Percentiles rank a stretch among this genome's conserved stretches.
Evolutionary conservation across 1,139 yeast species (phyloP).

Genomic region (Zhuliangozyma blackwelliae): DNA sequence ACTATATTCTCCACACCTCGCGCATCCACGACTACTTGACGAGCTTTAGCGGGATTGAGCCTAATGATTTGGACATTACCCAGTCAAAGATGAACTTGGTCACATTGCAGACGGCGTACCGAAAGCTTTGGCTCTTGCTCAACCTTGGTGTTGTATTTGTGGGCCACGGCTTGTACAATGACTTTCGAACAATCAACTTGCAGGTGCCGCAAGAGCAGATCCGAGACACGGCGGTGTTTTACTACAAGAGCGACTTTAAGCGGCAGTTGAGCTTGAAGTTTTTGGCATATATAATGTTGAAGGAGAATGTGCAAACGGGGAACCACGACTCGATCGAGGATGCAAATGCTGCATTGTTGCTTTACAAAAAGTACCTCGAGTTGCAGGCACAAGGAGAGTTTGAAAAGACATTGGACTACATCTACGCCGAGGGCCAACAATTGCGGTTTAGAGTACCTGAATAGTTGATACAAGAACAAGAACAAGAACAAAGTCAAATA

Average conservation of each 20-base stretch:
- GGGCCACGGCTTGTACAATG: constrained; percentile 91
- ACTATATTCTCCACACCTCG: constrained; percentile 73
- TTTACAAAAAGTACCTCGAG: constrained; percentile 70
- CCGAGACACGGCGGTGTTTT: constrained; percentile 83
- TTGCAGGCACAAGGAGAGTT: constrained; percentile 55
- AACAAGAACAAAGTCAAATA: too few relatives aligned
- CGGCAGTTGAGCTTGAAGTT: constrained; percentile 85
- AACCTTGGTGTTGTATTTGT: constrained; percentile 89
- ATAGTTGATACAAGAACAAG: constrained; percentile 2
- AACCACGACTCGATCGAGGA: constrained; percentile 98
- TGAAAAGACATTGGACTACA: constrained; percentile 55
- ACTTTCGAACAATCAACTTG: constrained; percentile 87
- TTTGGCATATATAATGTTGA: constrained; percentile 74
- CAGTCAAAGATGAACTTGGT: constrained; percentile 70
- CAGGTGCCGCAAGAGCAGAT: constrained; percentile 84
- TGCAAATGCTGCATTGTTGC: constrained; percentile 77
- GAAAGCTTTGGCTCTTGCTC: constrained; percentile 82
- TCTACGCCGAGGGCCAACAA: constrained; percentile 72
- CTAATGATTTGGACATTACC: constrained; percentile 79
- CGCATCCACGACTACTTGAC: constrained; percentile 84
- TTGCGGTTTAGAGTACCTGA: constrained; percentile 42
- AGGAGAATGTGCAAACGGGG: constrained; percentile 78
- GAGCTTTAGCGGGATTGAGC: constrained; percentile 85
- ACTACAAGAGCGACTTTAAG: constrained; percentile 63
- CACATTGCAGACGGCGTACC: constrained; percentile 76